Base-by-base conservation (phyloP, 2,329 filamentous ascomycete species). In the Knoxdaviesia capensis region DNA sequence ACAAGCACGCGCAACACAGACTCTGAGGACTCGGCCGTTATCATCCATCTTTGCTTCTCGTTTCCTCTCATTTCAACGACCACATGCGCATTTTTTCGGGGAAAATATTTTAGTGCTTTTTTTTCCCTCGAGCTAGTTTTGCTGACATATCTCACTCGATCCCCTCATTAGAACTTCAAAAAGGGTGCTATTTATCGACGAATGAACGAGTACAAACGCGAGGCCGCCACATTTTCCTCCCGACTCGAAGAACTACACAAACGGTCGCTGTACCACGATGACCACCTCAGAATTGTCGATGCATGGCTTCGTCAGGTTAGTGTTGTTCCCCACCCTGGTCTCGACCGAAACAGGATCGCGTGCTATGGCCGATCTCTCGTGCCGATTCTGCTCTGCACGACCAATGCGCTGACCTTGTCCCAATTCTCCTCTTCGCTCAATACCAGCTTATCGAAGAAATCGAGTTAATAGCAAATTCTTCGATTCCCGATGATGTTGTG, bases 151-250 rank as follows among this genome's bases (percentile, higher is more conserved):
- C 28, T 20, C 9, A 7, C 10, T n/a, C 34, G 11, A 31, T 34
- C 28, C 28, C 28, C 10, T 28, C 46, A 59, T 52, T 60, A 92
- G 85, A 76, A 80, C 56, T 90, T 81, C 54, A 82, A 88, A 62
- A 98, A 96, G 64, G 90, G 94, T 65, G 90, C 90, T 48, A 94
- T 98, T 57, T 80, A 83, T 53, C 84, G 92, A 45, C 88, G 94
- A 63, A 94, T 98, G 86, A 83, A 86, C 56, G 90, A 96, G 61
- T 94, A 93, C 61, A 94, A 93, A 62, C 78, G 90, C 51, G 85
- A 93, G 57, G 87, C 86, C 56, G 69, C 71, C 44, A 81, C 80
- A 36, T 65, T 92, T 47, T 87, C 96, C 63, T 68, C 74, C 45
- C 81, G 83, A 54, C 66, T 94, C 47, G 79, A 79, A 54, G 82